Evolutionary conservation across 148 eudicot genomes (phyloP).

Genomic region (Diospyros kaki): DNA sequence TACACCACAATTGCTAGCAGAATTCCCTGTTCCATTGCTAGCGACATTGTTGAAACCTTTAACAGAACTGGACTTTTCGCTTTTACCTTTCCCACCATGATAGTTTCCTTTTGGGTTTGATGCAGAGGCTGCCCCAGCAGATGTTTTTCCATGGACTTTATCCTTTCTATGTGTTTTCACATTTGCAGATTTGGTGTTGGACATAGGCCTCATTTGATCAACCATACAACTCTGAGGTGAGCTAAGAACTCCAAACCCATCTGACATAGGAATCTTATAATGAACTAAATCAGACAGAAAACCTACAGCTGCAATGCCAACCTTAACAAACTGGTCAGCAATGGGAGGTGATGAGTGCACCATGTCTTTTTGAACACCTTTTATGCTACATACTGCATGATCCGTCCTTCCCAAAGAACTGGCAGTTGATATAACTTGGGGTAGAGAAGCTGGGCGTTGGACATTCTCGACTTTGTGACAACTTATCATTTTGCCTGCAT

Average conservation of each 20-base stretch:
- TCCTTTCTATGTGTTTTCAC: conserved; percentile 38
- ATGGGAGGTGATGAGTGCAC: conserved; percentile 48
- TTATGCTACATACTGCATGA: conserved; percentile 31
- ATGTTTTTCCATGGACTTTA: conserved; percentile 29
- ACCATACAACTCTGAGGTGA: conserved; percentile 41
- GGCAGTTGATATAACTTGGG: conserved; percentile 34
- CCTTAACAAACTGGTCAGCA: conserved; percentile 68
- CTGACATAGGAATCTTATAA: conserved; percentile 55
- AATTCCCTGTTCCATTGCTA: conserved; percentile 23
- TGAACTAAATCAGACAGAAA: conserved; percentile 69
- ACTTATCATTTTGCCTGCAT: conserved; percentile 33
- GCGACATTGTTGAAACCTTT: conserved; percentile 26
- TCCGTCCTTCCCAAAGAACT: conserved; percentile 27
- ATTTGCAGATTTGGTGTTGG: conserved; percentile 40
- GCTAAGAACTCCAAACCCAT: conserved; percentile 46
- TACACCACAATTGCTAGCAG: conserved; percentile 22
- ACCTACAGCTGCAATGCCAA: conserved; percentile 75
- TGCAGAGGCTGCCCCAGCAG: conserved; percentile 28
- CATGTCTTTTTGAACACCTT: conserved; percentile 30
- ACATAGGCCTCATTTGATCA: conserved; percentile 37
- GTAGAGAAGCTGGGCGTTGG: conserved; percentile 32
- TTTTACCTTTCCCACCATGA: conserved; percentile 31
- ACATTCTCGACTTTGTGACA: conserved; percentile 36
- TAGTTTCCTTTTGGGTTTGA: conserved; percentile 31
- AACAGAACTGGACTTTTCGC: conserved; percentile 27